Percentiles rank a stretch among this genome's conserved stretches.
Conservation (phyloP, 139 green algal genomes). For the Spirogloea muscicola region DNA sequence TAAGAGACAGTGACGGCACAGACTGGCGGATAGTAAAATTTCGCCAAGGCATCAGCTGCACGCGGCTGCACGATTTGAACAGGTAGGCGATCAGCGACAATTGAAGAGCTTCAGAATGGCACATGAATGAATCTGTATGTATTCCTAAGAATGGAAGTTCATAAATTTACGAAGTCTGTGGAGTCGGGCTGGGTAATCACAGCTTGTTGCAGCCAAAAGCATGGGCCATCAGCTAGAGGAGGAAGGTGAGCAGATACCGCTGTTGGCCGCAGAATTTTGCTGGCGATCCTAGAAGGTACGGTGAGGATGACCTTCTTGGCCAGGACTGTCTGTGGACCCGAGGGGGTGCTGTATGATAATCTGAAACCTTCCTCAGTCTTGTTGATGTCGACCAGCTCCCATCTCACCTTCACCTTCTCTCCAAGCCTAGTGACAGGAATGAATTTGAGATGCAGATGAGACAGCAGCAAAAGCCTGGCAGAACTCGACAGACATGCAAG, state of each 20-base stretch:
- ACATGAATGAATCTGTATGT: too few relatives aligned
- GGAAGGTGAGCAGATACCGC: conserved; percentile 18
- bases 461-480: neutral
- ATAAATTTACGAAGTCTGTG: too few relatives aligned
- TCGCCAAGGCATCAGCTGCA: conserved; percentile 62
- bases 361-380: conserved; percentile 57
- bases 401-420: conserved; percentile 64
- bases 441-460: neutral
- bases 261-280: conserved; percentile 63
- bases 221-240: neutral
- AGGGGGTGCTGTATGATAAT: conserved; percentile 79
- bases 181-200: too few relatives aligned
- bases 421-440: conserved; percentile 4
- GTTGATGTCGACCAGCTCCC: conserved; percentile 76
- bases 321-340: conserved; percentile 57
- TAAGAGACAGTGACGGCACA: conserved; percentile 82
- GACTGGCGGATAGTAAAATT: conserved; percentile 96
- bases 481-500: too few relatives aligned
- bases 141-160: too few relatives aligned
- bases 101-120: too few relatives aligned
- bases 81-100: neutral
- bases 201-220: neutral
- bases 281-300: conserved; percentile 80
- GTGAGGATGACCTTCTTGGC: conserved; percentile 77
- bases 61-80: conserved; percentile 39